phyloP scores from a whole-genome alignment of 1,139 yeast genomes.

The Lodderomyces beijingensis region DNA sequence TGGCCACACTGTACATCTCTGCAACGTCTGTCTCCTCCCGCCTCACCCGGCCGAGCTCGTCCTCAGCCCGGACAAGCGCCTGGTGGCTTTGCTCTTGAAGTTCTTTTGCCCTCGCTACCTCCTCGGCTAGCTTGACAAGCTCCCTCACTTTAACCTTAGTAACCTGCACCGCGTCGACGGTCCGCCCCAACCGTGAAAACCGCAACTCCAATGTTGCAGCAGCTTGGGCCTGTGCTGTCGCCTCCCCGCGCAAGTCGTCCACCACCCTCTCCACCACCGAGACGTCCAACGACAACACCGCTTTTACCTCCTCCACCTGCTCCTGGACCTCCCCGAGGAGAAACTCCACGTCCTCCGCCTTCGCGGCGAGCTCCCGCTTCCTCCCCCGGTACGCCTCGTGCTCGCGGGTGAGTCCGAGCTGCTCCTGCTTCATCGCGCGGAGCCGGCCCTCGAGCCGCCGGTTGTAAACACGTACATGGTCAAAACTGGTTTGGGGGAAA shows the following conservation, averaged over 20 bases:
- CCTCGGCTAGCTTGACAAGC: slow-evolving; percentile 53
- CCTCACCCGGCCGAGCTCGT: slow-evolving; percentile 42
- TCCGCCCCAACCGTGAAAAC: slow-evolving; percentile 47
- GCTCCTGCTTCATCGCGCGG: slow-evolving; percentile 57
- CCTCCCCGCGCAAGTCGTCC: slow-evolving; percentile 48
- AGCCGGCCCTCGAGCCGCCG: slow-evolving; percentile 59
- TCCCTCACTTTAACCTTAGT: slow-evolving; percentile 53
- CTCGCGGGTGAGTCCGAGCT: slow-evolving; percentile 62
- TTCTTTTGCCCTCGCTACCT: slow-evolving; percentile 47
- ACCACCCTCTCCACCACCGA: slow-evolving; percentile 52
- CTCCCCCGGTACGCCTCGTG: slow-evolving; percentile 63
- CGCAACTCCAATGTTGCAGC: slow-evolving; percentile 43
- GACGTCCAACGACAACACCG: slow-evolving; percentile 61
- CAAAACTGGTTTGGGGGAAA: slow-evolving; percentile 27
- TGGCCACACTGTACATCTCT: slow-evolving; percentile 46
- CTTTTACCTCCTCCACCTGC: slow-evolving; percentile 58
- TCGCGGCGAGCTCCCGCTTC: slow-evolving; percentile 53
- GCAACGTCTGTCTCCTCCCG: slow-evolving; percentile 45
- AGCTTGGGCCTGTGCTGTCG: slow-evolving; percentile 37
- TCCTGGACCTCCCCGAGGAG: slow-evolving; percentile 50
- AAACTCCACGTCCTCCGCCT: slow-evolving; percentile 51
- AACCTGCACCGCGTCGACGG: slow-evolving; percentile 57
- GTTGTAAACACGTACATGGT: slow-evolving; percentile 54
- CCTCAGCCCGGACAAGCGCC: slow-evolving; percentile 40
- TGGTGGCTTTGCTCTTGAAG: slow-evolving; percentile 43